phyloP scores from a whole-genome alignment of 2,329 filamentous ascomycete species.

The Xylariaceae sp. region DNA sequence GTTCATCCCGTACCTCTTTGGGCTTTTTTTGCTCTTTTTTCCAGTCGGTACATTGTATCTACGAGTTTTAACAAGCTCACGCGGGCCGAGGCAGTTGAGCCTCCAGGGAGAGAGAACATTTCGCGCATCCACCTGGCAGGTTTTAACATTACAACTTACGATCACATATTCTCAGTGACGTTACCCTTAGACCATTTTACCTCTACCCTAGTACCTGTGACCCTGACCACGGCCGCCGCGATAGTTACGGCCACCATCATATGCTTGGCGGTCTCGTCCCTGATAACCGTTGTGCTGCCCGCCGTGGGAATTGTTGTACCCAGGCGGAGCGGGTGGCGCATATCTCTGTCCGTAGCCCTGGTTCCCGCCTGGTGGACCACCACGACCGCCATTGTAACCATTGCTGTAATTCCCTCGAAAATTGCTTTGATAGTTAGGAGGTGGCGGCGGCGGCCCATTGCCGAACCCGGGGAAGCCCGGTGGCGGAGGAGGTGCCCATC shows the following conservation, averaged over 20 bases:
- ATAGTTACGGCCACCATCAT: slow-evolving; percentile 27
- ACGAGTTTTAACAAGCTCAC: too few relatives aligned
- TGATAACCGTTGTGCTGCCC: slow-evolving; percentile 21
- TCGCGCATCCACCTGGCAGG: too few relatives aligned
- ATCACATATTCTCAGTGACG: too few relatives aligned
- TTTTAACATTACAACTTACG: too few relatives aligned
- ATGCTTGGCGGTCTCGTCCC: slow-evolving; percentile 22
- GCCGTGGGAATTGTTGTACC: slow-evolving; percentile 27
- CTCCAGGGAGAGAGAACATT: too few relatives aligned
- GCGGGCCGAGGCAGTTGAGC: too few relatives aligned
- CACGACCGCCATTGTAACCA: slow-evolving; percentile 17
- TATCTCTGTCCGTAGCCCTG: slow-evolving; percentile 25
- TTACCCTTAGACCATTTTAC: background rate
- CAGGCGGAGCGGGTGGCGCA: slow-evolving; percentile 17
- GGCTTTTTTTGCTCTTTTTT: too few relatives aligned
- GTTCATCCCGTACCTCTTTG: too few relatives aligned
- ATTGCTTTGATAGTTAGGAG: slow-evolving; percentile 25
- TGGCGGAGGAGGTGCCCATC: slow-evolving; percentile 39
- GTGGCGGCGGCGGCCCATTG: slow-evolving; percentile 39
- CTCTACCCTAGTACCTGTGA: slow-evolving; percentile 7
- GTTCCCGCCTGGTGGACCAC: slow-evolving; percentile 21
- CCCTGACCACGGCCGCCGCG: slow-evolving; percentile 21
- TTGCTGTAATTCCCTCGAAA: slow-evolving; percentile 25
- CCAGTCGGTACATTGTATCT: too few relatives aligned
- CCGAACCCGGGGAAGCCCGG: slow-evolving; percentile 38